Conservation (phyloP, 768 basidiomycete species). For the Butyriboletus loyo region DNA sequence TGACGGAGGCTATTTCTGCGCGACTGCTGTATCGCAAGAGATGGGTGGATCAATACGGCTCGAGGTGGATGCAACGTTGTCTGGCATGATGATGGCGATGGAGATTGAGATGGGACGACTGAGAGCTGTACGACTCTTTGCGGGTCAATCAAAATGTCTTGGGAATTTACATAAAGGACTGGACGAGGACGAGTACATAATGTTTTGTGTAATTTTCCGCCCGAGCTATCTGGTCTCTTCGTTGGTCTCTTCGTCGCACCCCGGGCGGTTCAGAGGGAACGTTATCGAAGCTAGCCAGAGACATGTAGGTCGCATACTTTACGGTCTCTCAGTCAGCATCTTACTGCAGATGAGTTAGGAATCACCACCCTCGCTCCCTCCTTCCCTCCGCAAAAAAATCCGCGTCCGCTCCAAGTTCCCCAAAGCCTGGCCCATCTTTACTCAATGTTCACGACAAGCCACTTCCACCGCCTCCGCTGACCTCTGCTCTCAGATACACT, state of each 20-base stretch:
- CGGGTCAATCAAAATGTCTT: conserved; percentile 8
- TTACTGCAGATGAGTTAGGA: conserved; percentile 8
- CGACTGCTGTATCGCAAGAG: neutral
- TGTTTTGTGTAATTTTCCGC: conserved; percentile 3
- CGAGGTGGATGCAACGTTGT: neutral
- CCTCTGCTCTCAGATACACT: conserved; percentile 15
- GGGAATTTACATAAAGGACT: conserved; percentile 31
- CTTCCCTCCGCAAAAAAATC: conserved; percentile 22
- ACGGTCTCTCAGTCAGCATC: neutral
- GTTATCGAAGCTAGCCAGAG: no score
- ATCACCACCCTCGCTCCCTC: conserved; percentile 23
- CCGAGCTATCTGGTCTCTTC: neutral
- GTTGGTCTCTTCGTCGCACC: conserved; percentile 4
- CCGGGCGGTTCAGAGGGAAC: neutral
- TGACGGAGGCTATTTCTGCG: neutral
- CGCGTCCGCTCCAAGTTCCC: conserved; percentile 27
- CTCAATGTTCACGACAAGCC: conserved; percentile 34
- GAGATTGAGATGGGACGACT: no score
- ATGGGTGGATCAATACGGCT: neutral
- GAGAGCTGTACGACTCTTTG: conserved; percentile 1
- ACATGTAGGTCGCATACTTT: conserved; percentile 23
- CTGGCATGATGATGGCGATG: neutral
- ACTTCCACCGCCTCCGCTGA: conserved; percentile 39
- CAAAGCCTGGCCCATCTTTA: conserved; percentile 9
- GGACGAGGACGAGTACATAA: conserved; percentile 20